phyloP scores from a whole-genome alignment of 1,284 basidiomycete genomes.

The Volvariella surrecta region DNA sequence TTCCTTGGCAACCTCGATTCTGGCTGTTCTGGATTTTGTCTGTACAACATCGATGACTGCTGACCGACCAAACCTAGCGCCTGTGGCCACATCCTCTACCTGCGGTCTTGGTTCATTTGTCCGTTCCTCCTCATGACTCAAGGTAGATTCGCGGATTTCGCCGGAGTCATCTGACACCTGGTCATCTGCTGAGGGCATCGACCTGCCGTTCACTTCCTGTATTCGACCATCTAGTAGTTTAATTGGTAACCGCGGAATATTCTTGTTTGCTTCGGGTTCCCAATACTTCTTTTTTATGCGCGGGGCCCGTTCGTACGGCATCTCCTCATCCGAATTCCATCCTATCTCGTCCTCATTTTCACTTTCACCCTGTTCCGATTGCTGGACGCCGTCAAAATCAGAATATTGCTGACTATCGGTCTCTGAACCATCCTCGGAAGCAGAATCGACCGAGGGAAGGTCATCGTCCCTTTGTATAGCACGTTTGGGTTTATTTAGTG shows the following conservation, averaged over 20 bases:
- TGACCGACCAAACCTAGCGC: conserved; percentile 73
- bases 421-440: conserved; percentile 40
- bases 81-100: conserved; percentile 64
- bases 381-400: conserved; percentile 6
- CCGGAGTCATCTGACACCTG: conserved; percentile 20
- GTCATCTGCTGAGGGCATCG: conserved; percentile 17
- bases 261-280: conserved; percentile 35
- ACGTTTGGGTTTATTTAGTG: conserved; percentile 51
- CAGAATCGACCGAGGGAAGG: conserved; percentile 58
- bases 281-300: conserved; percentile 40
- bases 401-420: conserved; percentile 9
- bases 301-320: conserved; percentile 58
- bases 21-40: conserved; percentile 57
- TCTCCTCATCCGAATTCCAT: conserved; percentile 57
- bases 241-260: conserved; percentile 73
- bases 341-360: conserved; percentile 18
- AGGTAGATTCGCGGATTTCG: conserved; percentile 25
- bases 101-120: conserved; percentile 18
- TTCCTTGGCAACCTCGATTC: conserved; percentile 78
- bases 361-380: conserved; percentile 14
- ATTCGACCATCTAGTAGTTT: conserved; percentile 78
- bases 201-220: conserved; percentile 43
- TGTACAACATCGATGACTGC: conserved; percentile 71
- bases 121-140: conserved; percentile 23
- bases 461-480: conserved; percentile 36